phyloP scores from a whole-genome alignment of 805 yeast genomes.

The Komagataella mondaviorum region DNA sequence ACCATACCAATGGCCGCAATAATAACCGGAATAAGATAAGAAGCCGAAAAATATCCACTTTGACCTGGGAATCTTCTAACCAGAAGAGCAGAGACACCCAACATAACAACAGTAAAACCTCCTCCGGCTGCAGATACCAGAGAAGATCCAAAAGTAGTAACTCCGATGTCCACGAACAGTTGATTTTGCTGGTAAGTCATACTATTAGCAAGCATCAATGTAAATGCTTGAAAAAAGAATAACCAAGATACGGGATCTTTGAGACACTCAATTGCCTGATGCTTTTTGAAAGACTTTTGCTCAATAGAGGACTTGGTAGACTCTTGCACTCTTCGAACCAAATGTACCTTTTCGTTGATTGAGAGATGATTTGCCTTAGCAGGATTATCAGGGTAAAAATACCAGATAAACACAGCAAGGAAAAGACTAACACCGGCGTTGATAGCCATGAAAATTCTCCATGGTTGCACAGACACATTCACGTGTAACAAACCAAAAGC shows the following conservation, averaged over 20 bases:
- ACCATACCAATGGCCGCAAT: constrained; percentile 29
- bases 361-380: constrained; percentile 32
- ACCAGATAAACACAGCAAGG: constrained; percentile 18
- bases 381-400: constrained; percentile 44
- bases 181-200: constrained; percentile 38
- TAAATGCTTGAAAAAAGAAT: constrained; percentile 24
- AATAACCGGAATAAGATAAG: constrained; percentile 28
- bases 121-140: constrained; percentile 33
- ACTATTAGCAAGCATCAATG: constrained; percentile 38
- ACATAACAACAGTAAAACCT: constrained; percentile 23
- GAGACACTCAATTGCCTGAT: constrained; percentile 36
- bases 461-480: constrained; percentile 16
- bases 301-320: constrained; percentile 26
- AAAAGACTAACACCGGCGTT: constrained; percentile 41
- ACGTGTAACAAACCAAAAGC: constrained; percentile 23
- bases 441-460: constrained; percentile 44
- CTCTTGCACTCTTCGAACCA: constrained; percentile 27
- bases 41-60: constrained; percentile 21
- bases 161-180: constrained; percentile 28
- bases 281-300: constrained; percentile 29
- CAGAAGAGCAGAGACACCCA: constrained; percentile 32
- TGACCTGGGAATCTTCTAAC: constrained; percentile 14
- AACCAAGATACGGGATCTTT: constrained; percentile 35
- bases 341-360: constrained; percentile 35
- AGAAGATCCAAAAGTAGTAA: constrained; percentile 29